Conservation (phyloP, 176 grass and related monocot species). For the Chrysopogon serrulatus region DNA sequence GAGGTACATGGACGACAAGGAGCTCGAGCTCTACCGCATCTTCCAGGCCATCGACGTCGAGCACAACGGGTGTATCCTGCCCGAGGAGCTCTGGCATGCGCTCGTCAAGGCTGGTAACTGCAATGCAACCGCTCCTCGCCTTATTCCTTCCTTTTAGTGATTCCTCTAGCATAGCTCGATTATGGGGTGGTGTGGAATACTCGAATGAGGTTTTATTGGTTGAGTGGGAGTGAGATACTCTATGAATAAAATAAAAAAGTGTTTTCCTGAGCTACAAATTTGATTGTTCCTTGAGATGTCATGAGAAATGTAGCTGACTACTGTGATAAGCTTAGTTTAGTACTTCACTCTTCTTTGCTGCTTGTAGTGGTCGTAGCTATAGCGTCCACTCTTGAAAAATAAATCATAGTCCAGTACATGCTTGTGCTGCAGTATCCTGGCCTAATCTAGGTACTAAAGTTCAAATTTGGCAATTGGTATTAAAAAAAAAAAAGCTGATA, state of each 20-base stretch:
- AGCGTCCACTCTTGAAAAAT: background rate
- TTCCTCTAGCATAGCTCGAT: background rate
- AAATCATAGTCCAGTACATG: background rate
- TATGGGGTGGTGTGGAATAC: background rate
- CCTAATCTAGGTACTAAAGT: background rate
- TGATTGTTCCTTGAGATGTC: background rate
- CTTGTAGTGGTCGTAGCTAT: background rate
- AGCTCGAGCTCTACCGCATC: constrained; percentile 84
- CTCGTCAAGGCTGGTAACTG: constrained; percentile 82
- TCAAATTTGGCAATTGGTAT: background rate
- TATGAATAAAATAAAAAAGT: background rate
- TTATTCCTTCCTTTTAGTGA: background rate
- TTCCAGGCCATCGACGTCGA: constrained; percentile 96
- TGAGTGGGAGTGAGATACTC: background rate
- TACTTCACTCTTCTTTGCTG: background rate
- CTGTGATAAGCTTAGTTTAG: background rate
- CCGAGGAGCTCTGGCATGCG: constrained; percentile 83
- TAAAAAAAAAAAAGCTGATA: background rate
- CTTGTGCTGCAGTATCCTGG: background rate
- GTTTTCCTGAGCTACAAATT: background rate
- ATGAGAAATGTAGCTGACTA: background rate
- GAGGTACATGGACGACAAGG: constrained; percentile 81
- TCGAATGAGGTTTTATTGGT: background rate
- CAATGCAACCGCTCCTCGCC: background rate
- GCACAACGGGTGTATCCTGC: constrained; percentile 87